These are phyloP conservation scores for Vicia sativa DNA, from an alignment of 306 rosid species.

Conservation along the genomic window DNA sequence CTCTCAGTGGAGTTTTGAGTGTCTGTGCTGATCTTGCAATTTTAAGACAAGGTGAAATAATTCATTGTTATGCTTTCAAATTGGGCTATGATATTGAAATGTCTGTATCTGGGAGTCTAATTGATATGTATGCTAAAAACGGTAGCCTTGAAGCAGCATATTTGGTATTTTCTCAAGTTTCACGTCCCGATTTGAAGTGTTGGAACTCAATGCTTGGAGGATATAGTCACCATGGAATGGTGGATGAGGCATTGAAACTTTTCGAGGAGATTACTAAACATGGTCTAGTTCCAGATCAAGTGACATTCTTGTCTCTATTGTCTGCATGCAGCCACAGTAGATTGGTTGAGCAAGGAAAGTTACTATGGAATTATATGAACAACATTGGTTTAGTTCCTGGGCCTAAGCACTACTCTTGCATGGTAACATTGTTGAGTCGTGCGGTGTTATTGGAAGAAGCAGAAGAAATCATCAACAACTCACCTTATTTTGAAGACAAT, in stretches of 20 bases:
- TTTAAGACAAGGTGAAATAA: slow-evolving; percentile 75
- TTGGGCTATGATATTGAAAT: slow-evolving; percentile 63
- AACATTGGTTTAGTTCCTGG: slow-evolving; percentile 60
- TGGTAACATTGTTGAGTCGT: slow-evolving; percentile 75
- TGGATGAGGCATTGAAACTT: slow-evolving; percentile 61
- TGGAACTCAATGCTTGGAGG: slow-evolving; percentile 96
- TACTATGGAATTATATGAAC: slow-evolving; percentile 68
- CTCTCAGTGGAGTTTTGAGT: slow-evolving; percentile 74
- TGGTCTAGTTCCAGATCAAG: slow-evolving; percentile 69
- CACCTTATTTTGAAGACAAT: slow-evolving; percentile 59
- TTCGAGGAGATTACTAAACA: slow-evolving; percentile 54
- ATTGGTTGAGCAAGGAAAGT: slow-evolving; percentile 57
- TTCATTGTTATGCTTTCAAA: slow-evolving; percentile 71
- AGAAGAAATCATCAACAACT: slow-evolving; percentile 57
- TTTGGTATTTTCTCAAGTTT: slow-evolving; percentile 56
- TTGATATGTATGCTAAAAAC: slow-evolving; percentile 86
- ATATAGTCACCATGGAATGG: slow-evolving; percentile 80
- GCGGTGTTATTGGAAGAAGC: slow-evolving; percentile 72
- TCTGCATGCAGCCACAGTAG: slow-evolving; percentile 78
- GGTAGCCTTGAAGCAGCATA: slow-evolving; percentile 65
- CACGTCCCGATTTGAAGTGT: slow-evolving; percentile 72
- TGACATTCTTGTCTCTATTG: slow-evolving; percentile 72
- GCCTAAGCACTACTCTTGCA: slow-evolving; percentile 84
- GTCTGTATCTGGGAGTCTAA: slow-evolving; percentile 77
- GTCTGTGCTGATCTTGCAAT: slow-evolving; percentile 75